phyloP scores from a whole-genome alignment of 345 rosid species.

The Gossypium thurberi region DNA sequence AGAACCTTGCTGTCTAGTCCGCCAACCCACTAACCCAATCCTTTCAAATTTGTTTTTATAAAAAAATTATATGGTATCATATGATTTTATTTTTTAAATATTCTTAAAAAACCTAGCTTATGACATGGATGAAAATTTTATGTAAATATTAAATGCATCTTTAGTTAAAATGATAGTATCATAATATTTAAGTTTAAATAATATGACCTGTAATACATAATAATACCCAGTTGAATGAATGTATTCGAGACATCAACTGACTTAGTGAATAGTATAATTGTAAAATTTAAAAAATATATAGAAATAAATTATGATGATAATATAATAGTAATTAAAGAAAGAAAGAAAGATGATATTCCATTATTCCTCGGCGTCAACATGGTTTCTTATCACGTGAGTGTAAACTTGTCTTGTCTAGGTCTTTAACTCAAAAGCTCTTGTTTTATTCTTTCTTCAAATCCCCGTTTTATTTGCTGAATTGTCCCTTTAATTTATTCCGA shows the following conservation, averaged over 20 bases:
- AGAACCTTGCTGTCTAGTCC: constrained; percentile 26
- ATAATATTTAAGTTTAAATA: too few relatives aligned
- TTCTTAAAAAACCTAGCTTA: too few relatives aligned
- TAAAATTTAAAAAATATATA: too few relatives aligned
- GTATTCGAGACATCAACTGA: too few relatives aligned
- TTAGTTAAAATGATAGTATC: too few relatives aligned
- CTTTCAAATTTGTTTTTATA: neutral
- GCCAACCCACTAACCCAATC: constrained; percentile 1
- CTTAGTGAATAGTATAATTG: too few relatives aligned
- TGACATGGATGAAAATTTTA: too few relatives aligned
- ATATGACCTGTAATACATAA: too few relatives aligned
- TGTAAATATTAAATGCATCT: too few relatives aligned
- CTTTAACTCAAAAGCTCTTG: constrained; percentile 5
- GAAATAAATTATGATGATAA: neutral
- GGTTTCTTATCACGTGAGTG: constrained; percentile 54
- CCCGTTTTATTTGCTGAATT: constrained; percentile 7
- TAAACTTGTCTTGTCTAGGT: constrained; percentile 33
- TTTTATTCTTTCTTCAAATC: constrained; percentile 13
- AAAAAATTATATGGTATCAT: neutral
- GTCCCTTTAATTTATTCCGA: neutral
- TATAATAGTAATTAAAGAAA: neutral
- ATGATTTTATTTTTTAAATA: neutral
- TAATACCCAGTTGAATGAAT: too few relatives aligned
- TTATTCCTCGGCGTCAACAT: constrained; percentile 70
- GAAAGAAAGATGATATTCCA: constrained; percentile 7